phyloP scores from a whole-genome alignment of 805 yeast genomes.

The Saccharomycopsis lassenensis region DNA sequence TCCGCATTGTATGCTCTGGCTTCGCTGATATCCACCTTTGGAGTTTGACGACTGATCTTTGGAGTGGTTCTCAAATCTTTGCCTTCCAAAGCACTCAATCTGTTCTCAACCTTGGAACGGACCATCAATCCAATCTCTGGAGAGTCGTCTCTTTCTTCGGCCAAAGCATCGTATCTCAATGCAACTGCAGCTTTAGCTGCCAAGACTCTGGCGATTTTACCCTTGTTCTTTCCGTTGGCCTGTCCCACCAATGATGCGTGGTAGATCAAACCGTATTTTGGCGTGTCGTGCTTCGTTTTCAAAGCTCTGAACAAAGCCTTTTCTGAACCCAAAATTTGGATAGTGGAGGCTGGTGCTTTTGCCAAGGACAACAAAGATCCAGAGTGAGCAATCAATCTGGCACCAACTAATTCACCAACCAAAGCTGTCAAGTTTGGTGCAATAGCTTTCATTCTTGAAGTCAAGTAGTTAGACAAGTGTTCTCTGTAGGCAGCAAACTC shows the following conservation, averaged over 20 bases:
- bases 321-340: conserved; percentile 97
- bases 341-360: conserved; percentile 97
- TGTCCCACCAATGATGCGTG: conserved; percentile 97
- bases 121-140: conserved; percentile 89
- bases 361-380: conserved; percentile 92
- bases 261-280: conserved; percentile 94
- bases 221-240: conserved; percentile 96
- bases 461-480: conserved; percentile 82
- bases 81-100: conserved; percentile 93
- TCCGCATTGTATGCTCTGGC: conserved; percentile 88
- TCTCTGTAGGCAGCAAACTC: conserved; percentile 95
- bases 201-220: conserved; percentile 95
- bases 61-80: conserved; percentile 89
- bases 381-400: conserved; percentile 94
- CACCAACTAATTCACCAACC: conserved; percentile 97
- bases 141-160: conserved; percentile 93
- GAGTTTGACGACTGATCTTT: conserved; percentile 68
- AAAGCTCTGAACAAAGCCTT: conserved; percentile 97
- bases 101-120: conserved; percentile 86
- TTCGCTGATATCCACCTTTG: conserved; percentile 78
- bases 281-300: conserved; percentile 97
- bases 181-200: conserved; percentile 99
- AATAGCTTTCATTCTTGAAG: conserved; percentile 95
- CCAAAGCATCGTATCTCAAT: conserved; percentile 88
- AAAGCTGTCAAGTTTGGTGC: conserved; percentile 95